A percentile compares a stretch with the other conserved stretches of the same genome.
These are phyloP conservation scores for Aspergillus ibericus DNA, from an alignment of 2,329 filamentous ascomycete genomes.

Conservation along the genomic window DNA sequence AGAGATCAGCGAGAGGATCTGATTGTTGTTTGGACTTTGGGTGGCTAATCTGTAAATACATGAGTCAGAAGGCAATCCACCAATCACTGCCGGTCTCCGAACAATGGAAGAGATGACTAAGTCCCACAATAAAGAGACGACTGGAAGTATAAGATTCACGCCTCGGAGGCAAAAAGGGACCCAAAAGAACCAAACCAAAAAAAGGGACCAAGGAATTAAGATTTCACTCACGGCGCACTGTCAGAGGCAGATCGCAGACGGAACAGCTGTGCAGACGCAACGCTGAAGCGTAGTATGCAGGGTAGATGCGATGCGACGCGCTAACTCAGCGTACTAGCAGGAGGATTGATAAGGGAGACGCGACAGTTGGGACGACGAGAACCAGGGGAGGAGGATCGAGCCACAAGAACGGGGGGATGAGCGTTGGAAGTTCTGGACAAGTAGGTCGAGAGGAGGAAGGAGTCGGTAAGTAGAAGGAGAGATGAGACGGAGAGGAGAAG, in stretches of 20 bases:
- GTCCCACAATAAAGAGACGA: background rate
- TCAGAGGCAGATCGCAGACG: conserved; percentile 8
- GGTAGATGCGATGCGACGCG: conserved; percentile 25
- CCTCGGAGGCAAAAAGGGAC: background rate
- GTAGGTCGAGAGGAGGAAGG: conserved; percentile 3
- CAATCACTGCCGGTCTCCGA: conserved; percentile 11
- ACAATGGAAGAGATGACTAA: conserved; percentile 5
- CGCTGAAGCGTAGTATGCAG: conserved; percentile 14
- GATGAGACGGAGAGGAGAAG: conserved; percentile 9
- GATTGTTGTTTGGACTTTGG: background rate
- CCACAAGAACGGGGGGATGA: background rate
- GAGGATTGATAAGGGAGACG: conserved; percentile 15
- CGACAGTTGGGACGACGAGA: conserved; percentile 11
- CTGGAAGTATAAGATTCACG: background rate
- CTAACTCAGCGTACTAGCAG: conserved; percentile 15
- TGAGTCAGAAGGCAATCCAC: conserved; percentile 24
- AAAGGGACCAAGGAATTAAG: background rate
- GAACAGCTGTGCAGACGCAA: conserved; percentile 17
- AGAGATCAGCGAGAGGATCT: background rate
- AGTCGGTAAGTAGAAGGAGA: conserved; percentile 4
- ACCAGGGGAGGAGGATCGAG: background rate
- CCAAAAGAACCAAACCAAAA: conserved; percentile 2
- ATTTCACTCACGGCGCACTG: conserved; percentile 17
- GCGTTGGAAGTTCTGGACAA: conserved; percentile 4
- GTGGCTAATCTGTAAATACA: conserved; percentile 24